Conservation (phyloP, 2,329 filamentous ascomycete genomes). For the Penicillium olsonii region DNA sequence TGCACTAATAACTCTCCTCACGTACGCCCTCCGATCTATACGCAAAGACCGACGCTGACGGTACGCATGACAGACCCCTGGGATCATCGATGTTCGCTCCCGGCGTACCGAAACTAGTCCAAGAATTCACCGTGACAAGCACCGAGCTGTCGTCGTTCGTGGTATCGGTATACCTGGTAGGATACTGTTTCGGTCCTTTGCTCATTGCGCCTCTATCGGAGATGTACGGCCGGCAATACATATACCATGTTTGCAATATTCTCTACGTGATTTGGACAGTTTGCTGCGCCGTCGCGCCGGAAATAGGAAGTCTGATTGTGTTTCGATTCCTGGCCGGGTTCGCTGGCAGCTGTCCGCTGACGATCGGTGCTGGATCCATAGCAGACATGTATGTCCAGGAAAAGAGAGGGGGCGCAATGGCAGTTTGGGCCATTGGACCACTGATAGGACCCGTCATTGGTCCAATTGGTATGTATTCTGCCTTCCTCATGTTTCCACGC, state of each 20-base stretch:
- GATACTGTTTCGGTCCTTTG: constrained; percentile 61
- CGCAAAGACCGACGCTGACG: neutral
- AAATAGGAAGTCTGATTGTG: constrained; percentile 56
- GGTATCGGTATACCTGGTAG: constrained; percentile 64
- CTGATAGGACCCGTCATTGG: constrained; percentile 35
- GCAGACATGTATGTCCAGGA: constrained; percentile 65
- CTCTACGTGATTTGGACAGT: constrained; percentile 64
- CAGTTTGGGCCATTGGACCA: constrained; percentile 46
- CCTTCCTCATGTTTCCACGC: neutral
- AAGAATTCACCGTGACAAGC: constrained; percentile 49
- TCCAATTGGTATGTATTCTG: constrained; percentile 39
- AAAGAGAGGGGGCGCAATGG: constrained; percentile 61
- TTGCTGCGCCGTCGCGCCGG: constrained; percentile 63
- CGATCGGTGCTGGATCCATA: constrained; percentile 68
- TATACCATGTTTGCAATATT: constrained; percentile 60
- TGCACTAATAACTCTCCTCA: constrained; percentile 43
- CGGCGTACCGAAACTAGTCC: constrained; percentile 42
- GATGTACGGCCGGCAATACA: constrained; percentile 62
- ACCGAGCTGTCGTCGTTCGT: constrained; percentile 53
- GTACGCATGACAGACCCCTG: constrained; percentile 24
- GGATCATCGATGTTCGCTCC: constrained; percentile 51
- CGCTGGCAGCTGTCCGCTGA: constrained; percentile 64
- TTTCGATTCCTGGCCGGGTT: constrained; percentile 65
- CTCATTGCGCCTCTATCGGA: constrained; percentile 62
- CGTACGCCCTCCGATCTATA: constrained; percentile 16